Evolutionary conservation across 2,329 filamentous ascomycete genomes (phyloP).

Genomic region (Pseudocercospora macadamiae): DNA sequence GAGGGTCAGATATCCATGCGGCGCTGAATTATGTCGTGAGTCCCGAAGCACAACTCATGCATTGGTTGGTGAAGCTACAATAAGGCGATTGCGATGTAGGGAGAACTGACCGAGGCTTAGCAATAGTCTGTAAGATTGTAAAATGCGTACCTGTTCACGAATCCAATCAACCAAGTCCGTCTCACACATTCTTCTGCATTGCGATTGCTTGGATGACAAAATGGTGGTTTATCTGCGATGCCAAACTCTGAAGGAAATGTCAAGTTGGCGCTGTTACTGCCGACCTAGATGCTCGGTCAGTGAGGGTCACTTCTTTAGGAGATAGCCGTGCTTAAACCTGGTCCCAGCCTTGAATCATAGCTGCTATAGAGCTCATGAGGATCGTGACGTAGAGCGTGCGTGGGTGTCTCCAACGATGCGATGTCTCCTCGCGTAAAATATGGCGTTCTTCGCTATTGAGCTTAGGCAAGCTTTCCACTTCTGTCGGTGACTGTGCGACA

Average conservation of each 20-base stretch:
- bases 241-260: neutral
- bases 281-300: too few relatives aligned
- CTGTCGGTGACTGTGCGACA: neutral
- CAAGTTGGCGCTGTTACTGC: neutral
- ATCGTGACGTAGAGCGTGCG: neutral
- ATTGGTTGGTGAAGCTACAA: too few relatives aligned
- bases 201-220: neutral
- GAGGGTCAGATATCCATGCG: conserved; percentile 74
- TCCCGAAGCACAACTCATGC: too few relatives aligned
- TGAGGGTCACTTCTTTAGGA: too few relatives aligned
- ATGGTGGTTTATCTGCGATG: neutral
- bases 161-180: neutral
- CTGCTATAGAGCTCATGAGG: neutral
- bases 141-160: neutral
- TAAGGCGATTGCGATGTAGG: neutral
- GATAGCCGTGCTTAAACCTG: neutral
- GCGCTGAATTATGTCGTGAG: conserved; percentile 43
- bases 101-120: neutral
- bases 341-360: neutral
- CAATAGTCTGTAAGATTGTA: neutral
- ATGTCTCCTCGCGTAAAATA: neutral
- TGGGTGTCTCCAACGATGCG: neutral
- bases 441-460: neutral
- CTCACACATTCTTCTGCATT: neutral
- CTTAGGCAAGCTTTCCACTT: neutral